Conservation (phyloP, 106 monocot species). For the Platanthera guangdongensis region DNA sequence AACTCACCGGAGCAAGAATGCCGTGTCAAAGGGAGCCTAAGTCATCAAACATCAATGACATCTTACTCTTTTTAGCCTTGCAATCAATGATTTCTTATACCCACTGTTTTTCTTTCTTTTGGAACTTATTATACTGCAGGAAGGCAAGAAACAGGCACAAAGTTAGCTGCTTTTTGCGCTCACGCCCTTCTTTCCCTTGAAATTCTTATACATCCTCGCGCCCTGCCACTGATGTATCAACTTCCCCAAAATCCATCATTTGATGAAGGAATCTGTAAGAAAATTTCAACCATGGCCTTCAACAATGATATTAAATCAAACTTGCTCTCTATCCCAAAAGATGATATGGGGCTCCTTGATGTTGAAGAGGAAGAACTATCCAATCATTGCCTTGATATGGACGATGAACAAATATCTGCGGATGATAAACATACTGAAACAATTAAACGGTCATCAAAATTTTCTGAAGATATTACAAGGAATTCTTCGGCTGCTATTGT, state of each 20-base stretch:
- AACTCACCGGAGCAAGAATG: too few species aligned
- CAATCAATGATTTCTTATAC: not conserved
- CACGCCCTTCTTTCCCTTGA: conserved; percentile 69
- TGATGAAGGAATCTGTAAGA: conserved; percentile 6
- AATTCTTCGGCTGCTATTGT: conserved; percentile 4
- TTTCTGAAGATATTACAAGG: not conserved
- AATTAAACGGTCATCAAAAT: not conserved
- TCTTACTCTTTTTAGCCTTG: not conserved
- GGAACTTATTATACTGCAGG: conserved; percentile 29
- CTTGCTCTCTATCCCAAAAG: not conserved
- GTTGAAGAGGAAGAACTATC: conserved; percentile 18
- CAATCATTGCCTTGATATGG: conserved; percentile 8
- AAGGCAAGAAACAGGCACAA: conserved; percentile 60
- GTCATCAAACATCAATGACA: too few species aligned
- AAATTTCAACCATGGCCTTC: not conserved
- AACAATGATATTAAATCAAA: conserved; percentile 7
- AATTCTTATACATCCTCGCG: conserved; percentile 80
- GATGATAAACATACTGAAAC: conserved; percentile 1
- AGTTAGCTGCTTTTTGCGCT: conserved; percentile 60
- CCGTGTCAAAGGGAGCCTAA: too few species aligned
- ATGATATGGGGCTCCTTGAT: conserved; percentile 13
- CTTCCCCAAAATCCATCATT: conserved; percentile 11
- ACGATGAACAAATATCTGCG: conserved; percentile 9
- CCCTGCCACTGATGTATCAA: conserved; percentile 41
- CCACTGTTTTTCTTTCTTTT: not conserved